Base-by-base conservation (phyloP, 2,329 filamentous ascomycete species). In the Ophiostoma tasmaniense region DNA sequence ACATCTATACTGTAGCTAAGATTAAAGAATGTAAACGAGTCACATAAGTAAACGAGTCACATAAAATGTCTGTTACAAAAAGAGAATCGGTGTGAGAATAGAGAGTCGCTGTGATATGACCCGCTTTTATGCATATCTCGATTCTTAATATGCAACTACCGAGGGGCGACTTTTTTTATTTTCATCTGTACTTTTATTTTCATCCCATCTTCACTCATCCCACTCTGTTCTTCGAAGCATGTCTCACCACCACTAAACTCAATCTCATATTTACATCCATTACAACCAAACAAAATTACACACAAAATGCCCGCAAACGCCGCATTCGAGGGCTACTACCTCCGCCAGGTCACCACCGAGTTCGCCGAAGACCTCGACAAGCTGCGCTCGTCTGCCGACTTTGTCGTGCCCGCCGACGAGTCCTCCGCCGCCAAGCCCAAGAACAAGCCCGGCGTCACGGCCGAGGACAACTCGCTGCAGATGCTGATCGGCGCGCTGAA, bases 311-410 rank as follows among this genome's bases (percentile, higher is more conserved):
- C 35, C 35, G 37, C 61, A 2, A 67, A 62, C 42, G 13, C 52
- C n/a, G 66, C 66, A 14, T 71, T 71, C 20, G 28, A 83, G 10
- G 80, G 86, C 11, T 89, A 87, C 76, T 92, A 92, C 76, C 84
- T 93, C 64, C 87, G 89, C 74, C 87, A 85, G 70, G 81, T 87
- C 6, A 91, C 90, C 0, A 80, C 82, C 66, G 90, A 93, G 76
- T 87, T 93, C 69, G 86, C 88, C 14, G 88, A 92, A 73, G 90
- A 93, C 76, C 82, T 93, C 50, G 87, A 91, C 79, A 87, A 87
- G 76, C 81, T 92, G 71, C 86, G 90, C 72, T 77, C 74, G 8
- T 88, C 90, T 11, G 85, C 87, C 73, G 90, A 93, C 78, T 93
- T 92, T 79, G 88, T 86, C 75, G 80, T 69, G 39, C 65, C 68